Evolutionary conservation across 176 grass and related monocot species (phyloP).

Genomic region (Oryza coarctata): DNA sequence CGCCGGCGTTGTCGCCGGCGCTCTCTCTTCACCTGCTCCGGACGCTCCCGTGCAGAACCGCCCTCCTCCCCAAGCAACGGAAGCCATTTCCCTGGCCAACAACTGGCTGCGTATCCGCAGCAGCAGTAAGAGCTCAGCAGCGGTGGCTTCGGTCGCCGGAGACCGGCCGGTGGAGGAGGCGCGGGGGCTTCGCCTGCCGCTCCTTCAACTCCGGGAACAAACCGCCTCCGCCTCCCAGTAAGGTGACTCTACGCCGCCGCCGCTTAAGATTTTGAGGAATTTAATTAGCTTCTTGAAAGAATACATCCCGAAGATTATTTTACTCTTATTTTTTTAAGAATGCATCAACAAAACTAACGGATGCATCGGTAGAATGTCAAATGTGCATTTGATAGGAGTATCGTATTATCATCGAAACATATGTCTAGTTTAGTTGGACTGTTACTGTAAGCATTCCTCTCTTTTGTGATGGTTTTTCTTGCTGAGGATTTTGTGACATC

Average conservation of each 20-base stretch:
- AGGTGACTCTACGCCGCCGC: constrained; percentile 38
- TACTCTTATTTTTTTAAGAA: background rate
- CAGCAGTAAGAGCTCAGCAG: background rate
- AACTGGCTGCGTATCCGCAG: background rate
- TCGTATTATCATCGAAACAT: background rate
- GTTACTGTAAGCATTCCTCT: background rate
- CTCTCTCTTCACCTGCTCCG: constrained; percentile 29
- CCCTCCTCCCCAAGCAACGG: constrained; percentile 29
- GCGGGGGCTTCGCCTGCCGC: constrained; percentile 28
- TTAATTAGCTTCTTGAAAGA: constrained; percentile 11
- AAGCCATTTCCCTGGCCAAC: constrained; percentile 7
- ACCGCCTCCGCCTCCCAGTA: constrained; percentile 28
- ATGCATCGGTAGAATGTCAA: background rate
- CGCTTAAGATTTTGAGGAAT: constrained; percentile 1
- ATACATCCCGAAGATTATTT: background rate
- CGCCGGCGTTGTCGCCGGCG: background rate
- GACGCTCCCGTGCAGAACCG: constrained; percentile 12
- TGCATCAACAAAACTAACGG: background rate
- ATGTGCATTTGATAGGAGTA: background rate
- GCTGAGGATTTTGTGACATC: background rate
- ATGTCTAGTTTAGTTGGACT: background rate
- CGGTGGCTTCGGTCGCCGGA: constrained; percentile 4
- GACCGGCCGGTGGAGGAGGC: constrained; percentile 21
- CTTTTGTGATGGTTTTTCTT: constrained; percentile 8
- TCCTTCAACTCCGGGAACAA: constrained; percentile 42